Base-by-base conservation (phyloP, 352 stramenopile genomes). In the Phytophthora ramorum region DNA sequence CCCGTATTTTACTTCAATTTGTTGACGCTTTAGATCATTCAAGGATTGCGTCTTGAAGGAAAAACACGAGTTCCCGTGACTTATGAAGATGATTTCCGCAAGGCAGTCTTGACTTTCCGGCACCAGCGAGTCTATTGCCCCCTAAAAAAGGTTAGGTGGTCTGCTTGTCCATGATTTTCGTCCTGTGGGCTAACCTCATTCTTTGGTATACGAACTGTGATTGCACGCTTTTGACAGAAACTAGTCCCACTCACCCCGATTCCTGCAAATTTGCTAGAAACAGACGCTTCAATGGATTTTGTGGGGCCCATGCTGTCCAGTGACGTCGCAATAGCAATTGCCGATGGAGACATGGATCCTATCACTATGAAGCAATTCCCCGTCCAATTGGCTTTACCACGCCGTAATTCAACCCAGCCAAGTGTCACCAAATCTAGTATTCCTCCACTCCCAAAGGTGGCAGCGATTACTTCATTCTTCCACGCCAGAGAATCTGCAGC, bases 71-170 rank as follows among this genome's bases (percentile, higher is more conserved):
- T 93, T 35, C 73, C 81, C 1, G 38, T 43, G 5, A 76, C 73
- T 0, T 93, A 93, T 70, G 85, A 92, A 69, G 71, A 70, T 10
- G 73, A 90, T 14, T 90, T 93, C 51, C 73, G 65, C 48, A 75
- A 77, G 49, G 83, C 85, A 14, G 45, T 80, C 8, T 71, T 90
- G 35, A 93, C 85, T 14, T 93, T 93, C 55, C 78, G 72, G 0
- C 81, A 92, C 54, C 85, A 93, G 56, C 79, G 81, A 2, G 83
- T 93, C 20, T 93, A 80, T 66, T 84, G 89, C 35, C 85, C 85
- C 12, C 59, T 41, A 12, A 71, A 70, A 37, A 66, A 90, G 68
- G 83, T 92, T 8, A 7, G 37, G 2, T 43, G 14, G 14, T 2
- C 37, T 19, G 37, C 14, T 8, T 43, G 37, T 43, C n/a, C 14